Evolutionary conservation across 164 flowering plant species (phyloP), one percentile per base, ranked within the genome.

Genomic region (Annona squamosa): DNA sequence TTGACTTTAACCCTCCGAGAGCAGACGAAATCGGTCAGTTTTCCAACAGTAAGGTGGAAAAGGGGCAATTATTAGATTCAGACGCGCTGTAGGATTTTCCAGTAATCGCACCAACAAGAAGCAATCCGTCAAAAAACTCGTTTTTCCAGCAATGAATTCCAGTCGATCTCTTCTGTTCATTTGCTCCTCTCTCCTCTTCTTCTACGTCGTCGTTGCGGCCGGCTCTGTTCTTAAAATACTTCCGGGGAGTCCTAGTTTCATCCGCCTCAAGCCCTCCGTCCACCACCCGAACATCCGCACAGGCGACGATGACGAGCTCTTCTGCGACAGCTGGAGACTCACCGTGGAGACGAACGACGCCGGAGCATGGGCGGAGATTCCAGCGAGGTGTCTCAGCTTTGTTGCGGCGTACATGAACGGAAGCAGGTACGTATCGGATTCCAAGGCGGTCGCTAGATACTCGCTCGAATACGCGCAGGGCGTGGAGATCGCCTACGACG

Each of bases 291-390:
- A 37, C 46, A 17, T 4, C 10, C 65, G 48, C 48, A 44, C 37
- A 26, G 37, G 37, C 37, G 37, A 63, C 67, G 57, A 46, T 18
- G 74, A 72, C 10, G 69, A 41, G 4, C 64, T 83, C 19, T 89
- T 71, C 77, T 94, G 98, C 81, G 86, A 81, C 18, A 89, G 93
- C 86, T 94, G 97, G 98, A 80, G 83, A 48, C 82, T 83, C 80
- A 69, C 90, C 70, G 88, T 92, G 48, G 99, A 95, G 84, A 83
- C 93, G 13, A 92, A 92, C 81, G 82, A 91, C 77, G 91, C 89
- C 43, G 92, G 93, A 0, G 0, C 0, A 41, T 95, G 97, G 98
- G 1, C 3, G 10, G 41, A 17, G 3, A 42, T 91, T 17, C 99
- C 98, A 1, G 62, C 61, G 12, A 73, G 79, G 57, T 95, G 99